These are phyloP conservation scores for Byssochlamys sp. DNA, from an alignment of 2,329 filamentous ascomycete species.

Conservation along the genomic window DNA sequence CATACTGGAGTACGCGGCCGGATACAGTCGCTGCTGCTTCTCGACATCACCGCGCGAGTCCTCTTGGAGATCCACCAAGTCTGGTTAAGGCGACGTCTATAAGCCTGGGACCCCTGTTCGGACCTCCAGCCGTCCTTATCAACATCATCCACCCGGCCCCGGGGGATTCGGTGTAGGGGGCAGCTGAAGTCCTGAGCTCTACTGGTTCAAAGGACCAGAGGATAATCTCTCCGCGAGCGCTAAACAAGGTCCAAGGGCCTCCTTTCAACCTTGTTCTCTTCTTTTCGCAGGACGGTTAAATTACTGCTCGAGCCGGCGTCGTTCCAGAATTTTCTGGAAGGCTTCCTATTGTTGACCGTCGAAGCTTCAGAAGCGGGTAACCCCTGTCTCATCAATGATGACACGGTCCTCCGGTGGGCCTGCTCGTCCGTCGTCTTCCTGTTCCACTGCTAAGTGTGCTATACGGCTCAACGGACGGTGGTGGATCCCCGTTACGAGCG, in stretches of 20 bases:
- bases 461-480: neutral
- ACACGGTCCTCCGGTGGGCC: neutral
- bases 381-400: neutral
- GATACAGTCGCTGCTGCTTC: neutral
- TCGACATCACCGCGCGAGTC: neutral
- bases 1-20: neutral
- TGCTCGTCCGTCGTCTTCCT: neutral
- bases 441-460: neutral
- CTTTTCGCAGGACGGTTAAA: neutral
- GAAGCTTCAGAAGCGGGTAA: neutral
- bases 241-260: neutral
- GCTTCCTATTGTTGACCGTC: neutral
- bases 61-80: neutral
- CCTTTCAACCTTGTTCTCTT: neutral
- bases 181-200: neutral
- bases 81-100: neutral
- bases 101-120: neutral
- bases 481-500: neutral
- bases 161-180: neutral
- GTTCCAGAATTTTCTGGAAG: slow-evolving; percentile 1
- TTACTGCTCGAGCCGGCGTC: neutral
- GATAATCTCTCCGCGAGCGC: neutral
- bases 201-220: neutral
- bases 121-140: neutral
- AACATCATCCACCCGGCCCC: neutral